phyloP scores from a whole-genome alignment of 1,284 basidiomycete species.

The Hypsizygus ulmarius region DNA sequence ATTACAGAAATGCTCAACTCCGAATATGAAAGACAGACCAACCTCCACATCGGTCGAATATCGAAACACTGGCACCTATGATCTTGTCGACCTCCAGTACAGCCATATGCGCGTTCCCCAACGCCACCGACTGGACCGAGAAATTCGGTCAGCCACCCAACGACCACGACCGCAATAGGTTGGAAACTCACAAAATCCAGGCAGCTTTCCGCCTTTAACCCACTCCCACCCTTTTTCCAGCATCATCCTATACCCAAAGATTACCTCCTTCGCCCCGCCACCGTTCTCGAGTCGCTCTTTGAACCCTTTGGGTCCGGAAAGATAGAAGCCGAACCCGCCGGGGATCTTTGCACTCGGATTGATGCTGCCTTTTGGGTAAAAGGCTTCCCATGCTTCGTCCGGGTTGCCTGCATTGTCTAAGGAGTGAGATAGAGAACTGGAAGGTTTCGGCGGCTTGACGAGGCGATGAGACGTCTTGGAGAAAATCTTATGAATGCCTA shows the following conservation, averaged over 20 bases:
- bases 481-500: neutral
- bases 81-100: slow-evolving; percentile 56
- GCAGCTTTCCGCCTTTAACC: slow-evolving; percentile 63
- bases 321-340: slow-evolving; percentile 63
- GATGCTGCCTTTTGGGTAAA: slow-evolving; percentile 59
- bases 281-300: slow-evolving; percentile 29
- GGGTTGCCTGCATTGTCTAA: slow-evolving; percentile 14
- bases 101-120: slow-evolving; percentile 54
- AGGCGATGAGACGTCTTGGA: neutral
- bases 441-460: neutral
- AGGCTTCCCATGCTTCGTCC: slow-evolving; percentile 52
- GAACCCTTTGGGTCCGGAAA: slow-evolving; percentile 47
- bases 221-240: slow-evolving; percentile 57
- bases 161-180: neutral
- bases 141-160: neutral
- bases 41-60: slow-evolving; percentile 67
- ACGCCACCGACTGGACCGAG: slow-evolving; percentile 48
- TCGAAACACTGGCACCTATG: slow-evolving; percentile 60
- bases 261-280: slow-evolving; percentile 43
- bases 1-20: too few relatives aligned
- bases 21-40: too few relatives aligned
- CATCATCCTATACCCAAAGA: slow-evolving; percentile 59
- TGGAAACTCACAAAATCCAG: slow-evolving; percentile 54
- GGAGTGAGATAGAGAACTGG: neutral
- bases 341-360: slow-evolving; percentile 48